Evolutionary conservation across 2,329 filamentous ascomycete genomes (phyloP).

Genomic region (Nemania sp.): DNA sequence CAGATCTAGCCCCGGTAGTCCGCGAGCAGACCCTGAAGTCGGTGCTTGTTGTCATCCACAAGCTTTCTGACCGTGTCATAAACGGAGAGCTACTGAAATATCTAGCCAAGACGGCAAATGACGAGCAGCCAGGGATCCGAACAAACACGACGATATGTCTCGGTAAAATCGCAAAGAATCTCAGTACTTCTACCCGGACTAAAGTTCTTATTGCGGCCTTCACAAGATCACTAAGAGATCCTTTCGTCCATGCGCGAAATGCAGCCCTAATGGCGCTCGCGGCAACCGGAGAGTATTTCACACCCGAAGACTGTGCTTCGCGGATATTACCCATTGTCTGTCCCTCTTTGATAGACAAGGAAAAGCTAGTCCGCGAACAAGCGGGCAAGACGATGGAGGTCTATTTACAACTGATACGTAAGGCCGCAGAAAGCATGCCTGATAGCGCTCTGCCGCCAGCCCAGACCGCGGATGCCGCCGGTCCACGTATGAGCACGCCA

Average conservation of each 20-base stretch:
- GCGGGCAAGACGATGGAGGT: slow-evolving; percentile 86
- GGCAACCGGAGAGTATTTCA: slow-evolving; percentile 84
- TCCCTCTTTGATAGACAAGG: slow-evolving; percentile 86
- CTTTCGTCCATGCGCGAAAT: slow-evolving; percentile 91
- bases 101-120: slow-evolving; percentile 93
- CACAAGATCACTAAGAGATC: slow-evolving; percentile 83
- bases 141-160: slow-evolving; percentile 98
- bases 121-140: slow-evolving; percentile 94
- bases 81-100: slow-evolving; percentile 92
- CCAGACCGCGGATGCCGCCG: slow-evolving; percentile 52
- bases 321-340: slow-evolving; percentile 84
- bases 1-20: slow-evolving; percentile 86
- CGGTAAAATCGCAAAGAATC: slow-evolving; percentile 90
- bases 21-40: slow-evolving; percentile 96
- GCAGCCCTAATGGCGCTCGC: slow-evolving; percentile 83
- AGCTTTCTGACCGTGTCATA: slow-evolving; percentile 88
- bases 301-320: slow-evolving; percentile 83
- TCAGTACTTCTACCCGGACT: slow-evolving; percentile 75
- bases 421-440: slow-evolving; percentile 73
- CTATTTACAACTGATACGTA: slow-evolving; percentile 81
- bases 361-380: slow-evolving; percentile 91
- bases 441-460: slow-evolving; percentile 76
- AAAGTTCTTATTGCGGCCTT: slow-evolving; percentile 96
- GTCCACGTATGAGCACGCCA: slow-evolving; percentile 77
- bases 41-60: slow-evolving; percentile 81